Evolutionary conservation across 106 monocot species (phyloP), one percentile per base, ranked within the genome.

Genomic region (Ottelia alismoides): DNA sequence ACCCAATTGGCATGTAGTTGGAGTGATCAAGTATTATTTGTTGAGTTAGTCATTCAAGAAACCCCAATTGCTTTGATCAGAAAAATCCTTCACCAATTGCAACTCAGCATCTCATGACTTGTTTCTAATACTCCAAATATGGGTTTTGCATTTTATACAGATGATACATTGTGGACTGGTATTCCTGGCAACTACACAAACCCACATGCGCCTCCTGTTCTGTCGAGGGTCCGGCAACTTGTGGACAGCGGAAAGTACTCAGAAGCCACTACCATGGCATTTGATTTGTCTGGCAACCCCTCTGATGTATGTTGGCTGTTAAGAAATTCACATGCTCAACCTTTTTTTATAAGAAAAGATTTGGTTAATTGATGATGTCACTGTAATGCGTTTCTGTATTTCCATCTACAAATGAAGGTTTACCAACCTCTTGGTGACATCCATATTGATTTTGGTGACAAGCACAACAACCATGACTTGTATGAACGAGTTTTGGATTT

Each of bases 141-240:
- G n/a, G n/a, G n/a, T n/a, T n/a, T n/a, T n/a, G n/a, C n/a, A n/a
- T n/a, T n/a, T 48, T 49, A 12, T 59, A 70, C 32, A 96, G 96
- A 79, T 76, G 96, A 96, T 65, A 96, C 96, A 67, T 72, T 96
- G 18, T 98, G 98, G 90, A 98, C 98, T 31, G 98, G 90, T 3
- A 56, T 63, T 24, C 98, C 98, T 18, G 82, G 89, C 45, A 59
- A 85, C 51, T 90, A 85, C 24, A 90, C 79, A 31, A 75, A 98
- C 63, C 72, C 79, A 9, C 50, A 77, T 35, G 78, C 85, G 18
- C 89, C 85, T 19, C 18, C 27, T 21, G 70, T 77, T 61, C 98
- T 98, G 51, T 64, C 85, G 10, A 73, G 76, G 32, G 98, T 98
- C 28, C 79, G 98, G 31, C 45, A 85, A 30, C 90, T 98, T 47